A percentile compares a stretch with the other conserved stretches of the same genome.
Conservation (phyloP, 192 early-diverging fungal genomes). For the Funneliformis mosseae region DNA sequence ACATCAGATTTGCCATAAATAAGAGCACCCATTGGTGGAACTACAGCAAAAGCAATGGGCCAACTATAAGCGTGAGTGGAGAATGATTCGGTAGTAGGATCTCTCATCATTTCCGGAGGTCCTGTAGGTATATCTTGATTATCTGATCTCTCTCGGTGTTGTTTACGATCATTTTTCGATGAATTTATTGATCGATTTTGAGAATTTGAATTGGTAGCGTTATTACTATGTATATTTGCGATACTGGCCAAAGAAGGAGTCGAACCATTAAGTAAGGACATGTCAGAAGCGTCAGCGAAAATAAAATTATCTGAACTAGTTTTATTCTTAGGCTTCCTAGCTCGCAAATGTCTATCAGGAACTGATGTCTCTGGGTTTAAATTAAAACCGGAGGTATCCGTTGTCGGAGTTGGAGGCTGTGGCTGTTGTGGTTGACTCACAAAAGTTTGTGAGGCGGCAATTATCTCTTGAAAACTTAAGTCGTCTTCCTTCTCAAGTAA, state of each 20-base stretch:
- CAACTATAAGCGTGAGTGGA: conserved; percentile 53
- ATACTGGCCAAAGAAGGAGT: conserved; percentile 16
- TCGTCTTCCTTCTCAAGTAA: conserved; percentile 1
- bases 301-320: background rate
- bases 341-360: background rate
- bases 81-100: conserved; percentile 37
- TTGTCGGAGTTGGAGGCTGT: background rate
- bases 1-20: conserved; percentile 60
- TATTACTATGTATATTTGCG: background rate
- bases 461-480: conserved; percentile 2
- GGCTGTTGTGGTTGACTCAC: background rate
- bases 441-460: conserved; percentile 10
- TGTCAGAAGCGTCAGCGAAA: conserved; percentile 1
- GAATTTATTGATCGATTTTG: background rate
- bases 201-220: background rate
- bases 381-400: background rate
- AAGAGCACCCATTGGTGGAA: conserved; percentile 58
- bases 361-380: background rate
- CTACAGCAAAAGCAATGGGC: conserved; percentile 60
- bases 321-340: background rate
- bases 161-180: background rate
- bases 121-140: conserved; percentile 29
- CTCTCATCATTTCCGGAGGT: conserved; percentile 34
- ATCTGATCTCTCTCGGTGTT: background rate
- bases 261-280: conserved; percentile 19